Conservation (phyloP, 352 stramenopile species). For the Plasmopara muralis region DNA sequence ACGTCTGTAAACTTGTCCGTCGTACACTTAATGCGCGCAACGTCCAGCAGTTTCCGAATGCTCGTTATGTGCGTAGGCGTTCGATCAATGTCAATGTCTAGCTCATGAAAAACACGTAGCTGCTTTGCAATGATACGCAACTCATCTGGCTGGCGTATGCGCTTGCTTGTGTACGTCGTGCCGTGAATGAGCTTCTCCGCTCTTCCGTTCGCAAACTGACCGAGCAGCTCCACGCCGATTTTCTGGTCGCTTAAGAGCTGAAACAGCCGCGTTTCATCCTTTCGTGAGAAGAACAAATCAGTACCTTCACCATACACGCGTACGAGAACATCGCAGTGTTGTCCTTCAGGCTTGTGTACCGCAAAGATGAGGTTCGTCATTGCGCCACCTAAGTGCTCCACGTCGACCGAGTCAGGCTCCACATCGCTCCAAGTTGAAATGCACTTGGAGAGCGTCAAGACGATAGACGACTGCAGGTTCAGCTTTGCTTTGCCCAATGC, state of each 20-base stretch:
- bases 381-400: conserved; percentile 63
- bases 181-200: conserved; percentile 73
- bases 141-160: conserved; percentile 57
- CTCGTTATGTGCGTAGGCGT: conserved; percentile 48
- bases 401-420: conserved; percentile 45
- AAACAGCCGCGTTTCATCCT: conserved; percentile 73
- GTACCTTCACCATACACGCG: conserved; percentile 79
- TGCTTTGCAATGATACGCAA: conserved; percentile 52
- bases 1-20: conserved; percentile 34
- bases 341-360: conserved; percentile 56
- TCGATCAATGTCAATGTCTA: conserved; percentile 62
- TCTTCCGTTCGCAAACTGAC: conserved; percentile 72
- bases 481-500: conserved; percentile 62
- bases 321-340: conserved; percentile 63
- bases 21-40: conserved; percentile 52
- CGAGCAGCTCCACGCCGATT: conserved; percentile 68
- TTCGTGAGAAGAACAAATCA: conserved; percentile 72
- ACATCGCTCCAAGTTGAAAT: conserved; percentile 54
- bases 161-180: conserved; percentile 49
- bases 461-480: conserved; percentile 61
- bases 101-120: conserved; percentile 61
- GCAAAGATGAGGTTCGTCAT: conserved; percentile 86
- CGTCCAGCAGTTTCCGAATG: conserved; percentile 47
- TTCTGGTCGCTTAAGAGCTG: conserved; percentile 57
- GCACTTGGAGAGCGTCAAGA: conserved; percentile 46